Conservation (phyloP, 768 basidiomycete genomes). For the Agaricus blazei region DNA sequence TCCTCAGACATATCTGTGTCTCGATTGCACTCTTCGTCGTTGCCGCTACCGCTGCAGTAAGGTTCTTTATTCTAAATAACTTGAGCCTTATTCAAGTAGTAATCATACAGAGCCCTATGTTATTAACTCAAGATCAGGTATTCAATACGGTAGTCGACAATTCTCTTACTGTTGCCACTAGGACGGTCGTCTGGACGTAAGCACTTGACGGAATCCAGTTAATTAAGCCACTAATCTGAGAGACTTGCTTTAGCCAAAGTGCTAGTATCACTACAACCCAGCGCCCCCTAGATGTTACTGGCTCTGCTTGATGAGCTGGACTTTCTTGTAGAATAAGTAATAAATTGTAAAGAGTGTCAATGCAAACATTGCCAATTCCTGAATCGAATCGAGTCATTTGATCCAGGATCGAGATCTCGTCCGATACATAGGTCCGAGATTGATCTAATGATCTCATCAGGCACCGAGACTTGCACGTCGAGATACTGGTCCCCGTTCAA, state of each 20-base stretch:
- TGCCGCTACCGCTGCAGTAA: neutral
- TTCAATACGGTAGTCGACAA: neutral
- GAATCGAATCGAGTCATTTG: no score
- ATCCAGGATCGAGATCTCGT: no score
- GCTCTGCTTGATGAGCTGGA: neutral
- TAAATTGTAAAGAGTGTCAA: no score
- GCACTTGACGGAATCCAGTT: neutral
- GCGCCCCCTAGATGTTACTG: neutral
- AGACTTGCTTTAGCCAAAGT: neutral
- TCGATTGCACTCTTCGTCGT: neutral
- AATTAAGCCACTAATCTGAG: neutral
- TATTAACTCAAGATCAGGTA: constrained; percentile 1
- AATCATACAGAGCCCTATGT: neutral
- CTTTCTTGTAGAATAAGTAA: neutral
- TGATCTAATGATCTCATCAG: no score
- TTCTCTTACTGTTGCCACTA: neutral
- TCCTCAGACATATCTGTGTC: neutral
- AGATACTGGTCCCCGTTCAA: no score
- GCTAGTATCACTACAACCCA: neutral
- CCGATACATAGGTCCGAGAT: no score
- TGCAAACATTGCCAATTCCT: no score
- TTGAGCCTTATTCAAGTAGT: neutral
- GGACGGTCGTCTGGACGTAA: constrained; percentile 5
- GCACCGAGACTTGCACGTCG: no score
- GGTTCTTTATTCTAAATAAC: neutral